A percentile compares a stretch with the other conserved stretches of the same genome.
These are phyloP conservation scores for Barnettozyma siamensis DNA, from an alignment of 805 yeast genomes.

Conservation along the genomic window DNA sequence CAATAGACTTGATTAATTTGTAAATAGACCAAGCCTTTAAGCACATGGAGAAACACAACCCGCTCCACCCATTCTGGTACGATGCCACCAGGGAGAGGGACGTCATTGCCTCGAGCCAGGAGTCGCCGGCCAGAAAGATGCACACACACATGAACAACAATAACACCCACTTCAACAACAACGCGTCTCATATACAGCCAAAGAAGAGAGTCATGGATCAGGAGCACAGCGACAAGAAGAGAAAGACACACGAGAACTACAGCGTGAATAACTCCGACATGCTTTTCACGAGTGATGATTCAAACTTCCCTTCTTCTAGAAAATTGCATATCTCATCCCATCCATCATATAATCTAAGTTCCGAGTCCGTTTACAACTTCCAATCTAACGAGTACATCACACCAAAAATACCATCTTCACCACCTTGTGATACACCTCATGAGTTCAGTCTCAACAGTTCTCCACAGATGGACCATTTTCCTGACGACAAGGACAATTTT, in stretches of 20 bases:
- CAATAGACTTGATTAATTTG: no score
- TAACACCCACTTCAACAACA: no score
- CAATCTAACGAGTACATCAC: not conserved
- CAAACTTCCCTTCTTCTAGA: not conserved
- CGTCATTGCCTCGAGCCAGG: constrained; percentile 31
- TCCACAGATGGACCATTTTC: constrained; percentile 9
- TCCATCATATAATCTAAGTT: constrained; percentile 15
- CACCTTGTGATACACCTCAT: constrained; percentile 12
- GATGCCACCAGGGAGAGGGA: constrained; percentile 31
- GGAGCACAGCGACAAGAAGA: constrained; percentile 12
- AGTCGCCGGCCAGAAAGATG: constrained; percentile 38
- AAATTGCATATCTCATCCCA: constrained; percentile 14
- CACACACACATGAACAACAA: no score
- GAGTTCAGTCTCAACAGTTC: constrained; percentile 12
- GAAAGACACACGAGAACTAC: constrained; percentile 11
- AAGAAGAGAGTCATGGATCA: constrained; percentile 18
- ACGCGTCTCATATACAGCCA: constrained; percentile 26
- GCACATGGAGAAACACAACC: constrained; percentile 16
- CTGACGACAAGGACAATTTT: constrained; percentile 3
- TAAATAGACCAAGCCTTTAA: no score
- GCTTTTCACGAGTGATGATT: constrained; percentile 19
- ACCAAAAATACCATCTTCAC: constrained; percentile 20
- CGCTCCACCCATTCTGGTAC: constrained; percentile 19
- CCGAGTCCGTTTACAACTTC: constrained; percentile 22
- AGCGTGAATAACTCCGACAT: constrained; percentile 17